phyloP scores from a whole-genome alignment of 108 stramenopile genomes.

The Licmophora abbreviata region DNA sequence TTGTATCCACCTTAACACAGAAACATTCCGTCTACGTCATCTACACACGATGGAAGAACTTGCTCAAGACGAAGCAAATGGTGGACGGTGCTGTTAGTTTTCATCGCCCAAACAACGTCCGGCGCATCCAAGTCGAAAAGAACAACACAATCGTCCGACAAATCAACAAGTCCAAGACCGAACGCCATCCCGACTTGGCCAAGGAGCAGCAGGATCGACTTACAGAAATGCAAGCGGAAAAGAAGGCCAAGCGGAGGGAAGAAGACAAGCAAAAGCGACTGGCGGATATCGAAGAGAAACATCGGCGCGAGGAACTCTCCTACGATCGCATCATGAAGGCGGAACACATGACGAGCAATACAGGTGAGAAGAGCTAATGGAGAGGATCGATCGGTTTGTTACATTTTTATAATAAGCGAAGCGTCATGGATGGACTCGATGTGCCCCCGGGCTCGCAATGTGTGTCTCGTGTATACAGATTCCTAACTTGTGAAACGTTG shows the following conservation, averaged over 20 bases:
- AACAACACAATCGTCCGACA: conserved; percentile 60
- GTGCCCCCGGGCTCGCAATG: no score
- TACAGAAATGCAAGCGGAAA: conserved; percentile 51
- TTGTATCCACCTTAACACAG: no score
- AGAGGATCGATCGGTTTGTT: no score
- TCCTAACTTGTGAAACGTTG: no score
- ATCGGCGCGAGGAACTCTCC: conserved; percentile 50
- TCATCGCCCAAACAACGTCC: conserved; percentile 81
- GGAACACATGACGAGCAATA: conserved; percentile 51
- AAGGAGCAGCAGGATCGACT: conserved; percentile 50
- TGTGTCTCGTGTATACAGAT: no score
- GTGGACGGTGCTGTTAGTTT: conserved; percentile 74
- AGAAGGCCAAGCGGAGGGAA: conserved; percentile 50
- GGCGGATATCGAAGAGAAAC: conserved; percentile 25
- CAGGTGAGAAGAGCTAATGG: no score
- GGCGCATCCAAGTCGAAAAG: conserved; percentile 59
- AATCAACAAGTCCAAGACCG: conserved; percentile 65
- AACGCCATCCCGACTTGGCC: conserved; percentile 51
- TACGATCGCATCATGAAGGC: conserved; percentile 71
- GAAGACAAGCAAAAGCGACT: conserved; percentile 45
- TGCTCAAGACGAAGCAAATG: conserved; percentile 67
- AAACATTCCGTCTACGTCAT: conserved; percentile 63
- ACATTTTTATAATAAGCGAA: no score
- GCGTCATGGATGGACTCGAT: no score
- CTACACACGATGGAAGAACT: conserved; percentile 83